These are phyloP conservation scores for Boletellus deceptivus DNA, from an alignment of 1,284 basidiomycete species.

Conservation along the genomic window DNA sequence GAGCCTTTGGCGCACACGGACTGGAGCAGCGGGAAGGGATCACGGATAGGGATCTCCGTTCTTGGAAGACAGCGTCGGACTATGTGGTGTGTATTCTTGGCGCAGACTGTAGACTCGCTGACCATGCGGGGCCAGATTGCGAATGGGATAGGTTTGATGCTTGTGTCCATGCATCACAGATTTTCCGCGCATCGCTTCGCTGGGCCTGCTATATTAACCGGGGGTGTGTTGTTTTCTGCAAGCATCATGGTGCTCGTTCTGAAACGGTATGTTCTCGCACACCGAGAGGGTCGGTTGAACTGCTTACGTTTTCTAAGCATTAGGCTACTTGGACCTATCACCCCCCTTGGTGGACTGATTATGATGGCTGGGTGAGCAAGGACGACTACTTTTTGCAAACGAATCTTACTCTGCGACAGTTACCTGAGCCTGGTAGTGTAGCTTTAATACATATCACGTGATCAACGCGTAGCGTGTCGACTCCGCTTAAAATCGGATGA, in stretches of 20 bases:
- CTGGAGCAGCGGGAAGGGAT: conserved; percentile 50
- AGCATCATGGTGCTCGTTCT: conserved; percentile 66
- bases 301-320: conserved; percentile 39
- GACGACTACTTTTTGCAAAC: neutral
- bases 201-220: conserved; percentile 65
- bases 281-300: neutral
- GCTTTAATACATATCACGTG: conserved; percentile 27
- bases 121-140: conserved; percentile 50
- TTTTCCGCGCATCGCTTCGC: conserved; percentile 65
- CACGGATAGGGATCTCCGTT: conserved; percentile 50
- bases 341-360: conserved; percentile 68
- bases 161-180: conserved; percentile 69
- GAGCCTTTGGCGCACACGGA: conserved; percentile 71
- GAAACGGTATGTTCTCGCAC: conserved; percentile 41
- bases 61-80: conserved; percentile 62
- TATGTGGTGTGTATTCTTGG: conserved; percentile 53
- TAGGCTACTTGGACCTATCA: conserved; percentile 68
- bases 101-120: conserved; percentile 8
- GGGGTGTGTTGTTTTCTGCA: conserved; percentile 68
- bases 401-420: conserved; percentile 32
- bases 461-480: conserved; percentile 37
- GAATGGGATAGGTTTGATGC: conserved; percentile 74
- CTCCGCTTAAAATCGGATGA: conserved; percentile 39
- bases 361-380: conserved; percentile 76
- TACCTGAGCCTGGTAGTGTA: conserved; percentile 47